A percentile compares a stretch with the other conserved stretches of the same genome.
Evolutionary conservation across 2,329 filamentous ascomycete genomes (phyloP).

Genomic region (Cercospora sojina): DNA sequence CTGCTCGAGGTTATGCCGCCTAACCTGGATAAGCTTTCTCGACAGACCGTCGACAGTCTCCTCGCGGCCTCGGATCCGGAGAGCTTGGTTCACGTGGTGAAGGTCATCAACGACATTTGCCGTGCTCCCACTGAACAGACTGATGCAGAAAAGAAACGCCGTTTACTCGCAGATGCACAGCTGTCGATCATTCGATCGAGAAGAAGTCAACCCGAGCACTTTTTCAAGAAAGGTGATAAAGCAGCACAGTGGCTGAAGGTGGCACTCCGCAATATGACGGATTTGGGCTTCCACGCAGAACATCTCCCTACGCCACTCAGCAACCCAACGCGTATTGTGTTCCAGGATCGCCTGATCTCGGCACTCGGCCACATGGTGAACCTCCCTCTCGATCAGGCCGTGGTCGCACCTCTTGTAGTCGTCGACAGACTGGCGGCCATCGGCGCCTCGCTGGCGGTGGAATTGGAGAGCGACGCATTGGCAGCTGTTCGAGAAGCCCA

Average conservation of each 20-base stretch:
- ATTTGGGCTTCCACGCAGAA: slow-evolving; percentile 20
- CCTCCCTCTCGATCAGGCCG: slow-evolving; percentile 29
- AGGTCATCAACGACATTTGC: slow-evolving; percentile 49
- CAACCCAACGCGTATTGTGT: slow-evolving; percentile 50
- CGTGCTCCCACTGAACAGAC: slow-evolving; percentile 48
- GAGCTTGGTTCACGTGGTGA: slow-evolving; percentile 53
- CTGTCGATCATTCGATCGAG: slow-evolving; percentile 49
- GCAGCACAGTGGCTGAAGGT: slow-evolving; percentile 30
- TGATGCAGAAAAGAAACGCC: slow-evolving; percentile 51
- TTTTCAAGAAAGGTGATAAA: slow-evolving; percentile 33
- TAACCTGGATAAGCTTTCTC: slow-evolving; percentile 83
- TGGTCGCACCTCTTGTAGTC: slow-evolving; percentile 20
- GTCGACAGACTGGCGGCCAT: slow-evolving; percentile 23
- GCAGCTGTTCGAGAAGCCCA: slow-evolving; percentile 25
- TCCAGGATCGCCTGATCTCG: slow-evolving; percentile 56
- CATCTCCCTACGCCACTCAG: slow-evolving; percentile 42
- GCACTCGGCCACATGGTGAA: slow-evolving; percentile 53
- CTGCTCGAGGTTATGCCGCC: slow-evolving; percentile 71
- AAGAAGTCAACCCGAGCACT: slow-evolving; percentile 32
- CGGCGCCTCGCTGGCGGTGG: slow-evolving; percentile 15
- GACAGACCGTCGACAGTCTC: slow-evolving; percentile 75
- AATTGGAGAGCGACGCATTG: slow-evolving; percentile 20
- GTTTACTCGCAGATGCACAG: slow-evolving; percentile 54
- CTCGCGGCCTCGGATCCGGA: slow-evolving; percentile 59
- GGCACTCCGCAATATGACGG: slow-evolving; percentile 32